Conservation (phyloP, 202 grass and related monocot species). For the Hordeum pubiflorum region DNA sequence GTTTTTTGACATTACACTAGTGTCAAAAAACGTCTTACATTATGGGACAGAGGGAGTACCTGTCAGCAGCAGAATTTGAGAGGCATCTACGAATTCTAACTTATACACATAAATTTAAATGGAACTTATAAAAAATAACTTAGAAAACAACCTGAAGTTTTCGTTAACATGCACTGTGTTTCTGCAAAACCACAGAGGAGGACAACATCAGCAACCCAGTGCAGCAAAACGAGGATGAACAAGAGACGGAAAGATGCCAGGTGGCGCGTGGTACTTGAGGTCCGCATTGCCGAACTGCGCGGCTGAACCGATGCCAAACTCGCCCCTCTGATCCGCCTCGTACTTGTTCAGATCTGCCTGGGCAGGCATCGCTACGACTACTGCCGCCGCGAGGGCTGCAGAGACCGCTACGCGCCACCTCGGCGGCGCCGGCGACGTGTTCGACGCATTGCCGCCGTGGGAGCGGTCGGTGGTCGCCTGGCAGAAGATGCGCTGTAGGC, state of each 20-base stretch:
- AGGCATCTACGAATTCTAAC: neutral
- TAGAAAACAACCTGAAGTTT: conserved; percentile 66
- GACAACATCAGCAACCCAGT: conserved; percentile 16
- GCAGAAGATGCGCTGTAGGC: conserved; percentile 42
- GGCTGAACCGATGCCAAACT: conserved; percentile 92
- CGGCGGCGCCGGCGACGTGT: conserved; percentile 32
- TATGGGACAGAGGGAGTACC: too few relatives aligned
- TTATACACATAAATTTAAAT: neutral
- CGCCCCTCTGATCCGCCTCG: conserved; percentile 74
- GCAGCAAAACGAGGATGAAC: neutral
- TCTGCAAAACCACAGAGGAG: neutral
- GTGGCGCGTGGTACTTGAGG: conserved; percentile 52
- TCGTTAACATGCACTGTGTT: conserved; percentile 55
- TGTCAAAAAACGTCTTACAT: too few relatives aligned
- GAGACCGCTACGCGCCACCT: conserved; percentile 59
- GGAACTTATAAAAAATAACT: neutral
- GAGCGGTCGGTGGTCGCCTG: conserved; percentile 20
- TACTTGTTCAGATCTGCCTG: conserved; percentile 90
- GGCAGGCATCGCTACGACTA: conserved; percentile 43
- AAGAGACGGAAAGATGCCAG: neutral
- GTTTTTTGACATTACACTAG: too few relatives aligned
- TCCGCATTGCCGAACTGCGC: conserved; percentile 93
- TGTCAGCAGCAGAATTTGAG: neutral
- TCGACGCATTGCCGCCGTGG: conserved; percentile 33
- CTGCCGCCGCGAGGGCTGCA: conserved; percentile 52